Evolutionary conservation across 2,329 filamentous ascomycete genomes (phyloP).

Genomic region (Fusarium redolens): DNA sequence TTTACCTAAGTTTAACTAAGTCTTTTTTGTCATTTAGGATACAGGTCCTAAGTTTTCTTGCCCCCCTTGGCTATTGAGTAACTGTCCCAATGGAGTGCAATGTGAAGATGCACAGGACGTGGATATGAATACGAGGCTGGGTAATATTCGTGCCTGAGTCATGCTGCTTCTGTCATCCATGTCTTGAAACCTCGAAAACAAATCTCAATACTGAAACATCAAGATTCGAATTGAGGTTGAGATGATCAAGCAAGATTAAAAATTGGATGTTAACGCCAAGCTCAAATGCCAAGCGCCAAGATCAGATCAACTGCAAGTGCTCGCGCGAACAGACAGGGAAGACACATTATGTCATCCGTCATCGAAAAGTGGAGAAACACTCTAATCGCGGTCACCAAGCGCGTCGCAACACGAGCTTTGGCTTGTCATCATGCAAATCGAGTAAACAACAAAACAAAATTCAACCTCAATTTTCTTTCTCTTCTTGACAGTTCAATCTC

Average conservation of each 20-base stretch:
- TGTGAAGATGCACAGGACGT: background rate
- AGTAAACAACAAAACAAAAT: conserved; percentile 28
- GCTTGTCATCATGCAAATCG: conserved; percentile 9
- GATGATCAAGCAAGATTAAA: background rate
- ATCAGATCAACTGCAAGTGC: conserved; percentile 27
- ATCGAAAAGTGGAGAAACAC: background rate
- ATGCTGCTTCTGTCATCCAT: background rate
- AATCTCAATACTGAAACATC: background rate
- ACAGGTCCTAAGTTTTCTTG: no score
- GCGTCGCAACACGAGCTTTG: conserved; percentile 10
- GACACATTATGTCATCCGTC: conserved; percentile 9
- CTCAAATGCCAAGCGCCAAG: conserved; percentile 21
- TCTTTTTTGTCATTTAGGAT: no score
- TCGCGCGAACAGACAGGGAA: background rate
- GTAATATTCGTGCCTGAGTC: background rate
- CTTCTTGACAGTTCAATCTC: background rate
- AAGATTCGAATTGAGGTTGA: background rate
- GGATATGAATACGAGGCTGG: background rate
- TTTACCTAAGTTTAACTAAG: no score
- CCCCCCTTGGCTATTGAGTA: background rate
- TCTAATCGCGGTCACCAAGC: conserved; percentile 6
- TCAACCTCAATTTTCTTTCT: background rate
- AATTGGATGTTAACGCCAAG: conserved; percentile 11
- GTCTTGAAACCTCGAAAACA: background rate
- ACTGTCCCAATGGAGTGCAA: background rate